These are phyloP conservation scores for Penicillium silybi DNA, from an alignment of 495 filamentous ascomycete genomes.

Conservation along the genomic window DNA sequence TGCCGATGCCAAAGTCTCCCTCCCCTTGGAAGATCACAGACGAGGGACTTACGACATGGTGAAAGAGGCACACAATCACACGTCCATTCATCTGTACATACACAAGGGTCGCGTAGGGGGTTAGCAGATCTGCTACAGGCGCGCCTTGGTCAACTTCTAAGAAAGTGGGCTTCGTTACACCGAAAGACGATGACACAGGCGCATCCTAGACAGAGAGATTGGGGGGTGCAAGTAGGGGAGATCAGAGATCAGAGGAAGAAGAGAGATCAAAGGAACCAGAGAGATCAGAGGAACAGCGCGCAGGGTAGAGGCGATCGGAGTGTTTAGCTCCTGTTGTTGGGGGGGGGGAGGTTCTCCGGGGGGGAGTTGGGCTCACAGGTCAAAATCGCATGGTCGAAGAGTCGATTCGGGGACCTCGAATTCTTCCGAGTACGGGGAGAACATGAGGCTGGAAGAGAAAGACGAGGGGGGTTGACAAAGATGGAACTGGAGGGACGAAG, in stretches of 20 bases:
- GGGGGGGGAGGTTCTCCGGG: slow-evolving; percentile 5
- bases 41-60: slow-evolving; percentile 52
- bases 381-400: slow-evolving; percentile 33
- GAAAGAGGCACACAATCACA: slow-evolving; percentile 40
- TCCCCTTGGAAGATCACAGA: slow-evolving; percentile 30
- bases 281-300: not conserved
- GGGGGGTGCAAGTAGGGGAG: slow-evolving; percentile 25
- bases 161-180: slow-evolving; percentile 39
- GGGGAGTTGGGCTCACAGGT: slow-evolving; percentile 21
- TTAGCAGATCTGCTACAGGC: slow-evolving; percentile 41
- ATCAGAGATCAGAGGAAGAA: slow-evolving; percentile 14
- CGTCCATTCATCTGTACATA: slow-evolving; percentile 44
- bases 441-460: slow-evolving; percentile 24
- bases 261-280: slow-evolving; percentile 15
- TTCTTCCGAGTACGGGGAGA: slow-evolving; percentile 33
- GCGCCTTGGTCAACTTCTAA: slow-evolving; percentile 35
- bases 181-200: slow-evolving; percentile 44
- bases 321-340: slow-evolving; percentile 7
- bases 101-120: slow-evolving; percentile 34
- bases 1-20: slow-evolving; percentile 22
- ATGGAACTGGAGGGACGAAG: slow-evolving; percentile 11
- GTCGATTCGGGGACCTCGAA: slow-evolving; percentile 32
- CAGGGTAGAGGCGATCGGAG: slow-evolving; percentile 8
- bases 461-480: not conserved
- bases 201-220: slow-evolving; percentile 41